Base-by-base conservation (phyloP, 441 rosid genomes). In the Theobroma grandiflorum region DNA sequence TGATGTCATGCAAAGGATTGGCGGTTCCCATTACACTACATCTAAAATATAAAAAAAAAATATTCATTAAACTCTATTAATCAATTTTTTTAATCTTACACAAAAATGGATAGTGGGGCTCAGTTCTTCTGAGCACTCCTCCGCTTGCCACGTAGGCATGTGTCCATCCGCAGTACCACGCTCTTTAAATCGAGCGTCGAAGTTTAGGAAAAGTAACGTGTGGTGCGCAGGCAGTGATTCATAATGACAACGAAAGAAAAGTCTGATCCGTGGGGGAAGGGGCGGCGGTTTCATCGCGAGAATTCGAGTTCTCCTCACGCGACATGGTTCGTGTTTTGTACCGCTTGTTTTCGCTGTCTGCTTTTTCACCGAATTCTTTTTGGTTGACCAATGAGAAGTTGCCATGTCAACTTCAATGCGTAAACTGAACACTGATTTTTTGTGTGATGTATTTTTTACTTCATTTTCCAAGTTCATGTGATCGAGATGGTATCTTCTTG, bases 311-410 rank as follows among this genome's bases (percentile, higher is more conserved):
- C 52, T 67, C 38, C 4, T 8, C 16, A 2, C 10, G 2, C 37
- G 37, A 68, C 38, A 45, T 9, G 16, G 10, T 42, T 66, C 8
- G 26, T 8, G 10, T 3, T 58, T 11, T 31, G 40, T 45, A 45
- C 49, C 49, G 10, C 49, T 45, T 45, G 49, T 45, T 31, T 62
- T 26, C 45, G 15, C 8, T 45, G 55, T 45, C 18, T 68, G 55
- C 49, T 22, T 68, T 68, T 68, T 22, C 37, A 68, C 53, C 53
- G 9, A 45, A 45, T 45, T 43, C 16, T 43, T 20, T 67, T 20
- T 22, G 53, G 37, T 47, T 68, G 73, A 68, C 73, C 73, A 68
- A 68, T 68, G 5, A 68, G 18, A 68, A 68, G 38, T 45, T 7
- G 73, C 35, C 73, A 45, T 68, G 55, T 68, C 73, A 68, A 22